phyloP scores from a whole-genome alignment of 73 alveolate genomes.

The Paramecium biaurelia region DNA sequence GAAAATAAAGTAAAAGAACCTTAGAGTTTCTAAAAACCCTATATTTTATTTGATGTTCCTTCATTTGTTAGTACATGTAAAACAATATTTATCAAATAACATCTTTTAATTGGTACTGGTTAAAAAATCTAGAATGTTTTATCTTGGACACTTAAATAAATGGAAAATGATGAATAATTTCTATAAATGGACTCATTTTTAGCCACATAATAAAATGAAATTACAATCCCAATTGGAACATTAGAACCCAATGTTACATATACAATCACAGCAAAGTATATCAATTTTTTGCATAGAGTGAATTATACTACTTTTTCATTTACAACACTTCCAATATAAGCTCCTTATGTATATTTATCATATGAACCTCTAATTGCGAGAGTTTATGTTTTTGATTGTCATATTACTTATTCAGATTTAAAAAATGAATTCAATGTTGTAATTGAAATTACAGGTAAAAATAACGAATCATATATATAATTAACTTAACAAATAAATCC shows the following conservation, averaged over 20 bases:
- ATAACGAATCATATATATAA: not conserved
- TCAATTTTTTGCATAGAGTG: not conserved
- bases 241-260: not conserved
- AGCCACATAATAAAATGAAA: not conserved
- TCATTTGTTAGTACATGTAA: not conserved
- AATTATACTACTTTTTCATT: not conserved
- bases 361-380: not conserved
- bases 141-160: not conserved
- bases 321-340: not conserved
- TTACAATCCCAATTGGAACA: not conserved
- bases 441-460: not conserved
- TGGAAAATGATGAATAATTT: not conserved
- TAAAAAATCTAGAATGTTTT: not conserved
- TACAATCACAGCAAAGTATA: not conserved
- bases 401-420: not conserved
- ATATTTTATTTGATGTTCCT: not conserved
- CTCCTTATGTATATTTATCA: not conserved
- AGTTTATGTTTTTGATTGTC: not conserved
- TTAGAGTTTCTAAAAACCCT: not conserved
- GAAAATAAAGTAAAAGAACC: not conserved
- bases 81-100: not conserved
- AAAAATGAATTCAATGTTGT: not conserved
- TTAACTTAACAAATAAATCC: not conserved
- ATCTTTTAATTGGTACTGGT: not conserved
- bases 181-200: not conserved